A percentile compares a stretch with the other conserved stretches of the same genome.
phyloP scores from a whole-genome alignment of 768 basidiomycete genomes.

The Leccinum subtestaceum region DNA sequence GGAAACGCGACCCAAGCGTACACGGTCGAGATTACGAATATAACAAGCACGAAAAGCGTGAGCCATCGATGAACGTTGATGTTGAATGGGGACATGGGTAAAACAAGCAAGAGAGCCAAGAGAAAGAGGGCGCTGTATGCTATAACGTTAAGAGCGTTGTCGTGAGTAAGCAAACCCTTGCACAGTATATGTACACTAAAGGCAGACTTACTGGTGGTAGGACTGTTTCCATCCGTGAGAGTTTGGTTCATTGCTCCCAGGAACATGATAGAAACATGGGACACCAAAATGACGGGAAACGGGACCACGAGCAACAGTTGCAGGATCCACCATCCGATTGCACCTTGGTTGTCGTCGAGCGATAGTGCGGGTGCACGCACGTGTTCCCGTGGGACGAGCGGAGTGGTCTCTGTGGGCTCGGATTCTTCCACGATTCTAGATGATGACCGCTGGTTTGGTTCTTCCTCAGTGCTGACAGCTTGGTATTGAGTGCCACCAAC shows the following conservation, averaged over 20 bases:
- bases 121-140: constrained; percentile 50
- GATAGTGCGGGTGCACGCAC: constrained; percentile 5
- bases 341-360: constrained; percentile 13
- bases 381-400: constrained; percentile 43
- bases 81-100: constrained; percentile 65
- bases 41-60: constrained; percentile 34
- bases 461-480: constrained; percentile 22
- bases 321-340: constrained; percentile 53
- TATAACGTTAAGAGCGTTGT: constrained; percentile 18
- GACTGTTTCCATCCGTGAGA: constrained; percentile 57
- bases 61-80: constrained; percentile 46
- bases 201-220: constrained; percentile 43
- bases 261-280: constrained; percentile 48
- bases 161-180: neutral
- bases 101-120: constrained; percentile 47
- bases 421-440: constrained; percentile 33
- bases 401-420: constrained; percentile 55
- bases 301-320: constrained; percentile 57
- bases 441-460: constrained; percentile 11
- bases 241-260: constrained; percentile 54
- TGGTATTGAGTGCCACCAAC: constrained; percentile 26
- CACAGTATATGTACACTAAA: neutral
- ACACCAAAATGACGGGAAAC: constrained; percentile 49
- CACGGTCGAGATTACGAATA: constrained; percentile 43
- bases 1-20: constrained; percentile 54